Evolutionary conservation across 2,329 filamentous ascomycete genomes (phyloP), one percentile per base, ranked within the genome.

Genomic region (Fusarium concolor): DNA sequence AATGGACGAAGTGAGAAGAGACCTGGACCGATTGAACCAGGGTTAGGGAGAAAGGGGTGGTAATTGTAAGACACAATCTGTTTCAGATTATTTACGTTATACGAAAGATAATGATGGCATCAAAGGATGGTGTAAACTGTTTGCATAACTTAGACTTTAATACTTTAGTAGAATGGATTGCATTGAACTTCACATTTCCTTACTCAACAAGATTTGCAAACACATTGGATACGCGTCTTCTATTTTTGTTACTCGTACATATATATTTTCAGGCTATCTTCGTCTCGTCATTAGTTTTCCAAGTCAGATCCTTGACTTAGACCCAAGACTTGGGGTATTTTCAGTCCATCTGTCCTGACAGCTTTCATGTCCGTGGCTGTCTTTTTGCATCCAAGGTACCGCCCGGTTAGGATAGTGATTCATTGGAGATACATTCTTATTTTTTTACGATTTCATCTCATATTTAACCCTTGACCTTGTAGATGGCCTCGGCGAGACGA

Each of bases 401-500:
- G 24, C 28, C 29, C 43, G 17, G 39, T 37, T 15, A 28, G 37
- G 44, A 41, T 37, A 39, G 24, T 24, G 33, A 41, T 44, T 41
- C 42, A 38, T 42, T 44, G 24, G 33, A 42, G 41, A 20, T 43
- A 33, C 14, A 20, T 51, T 42, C 39, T 62, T 24, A 49, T 44
- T 42, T 38, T 39, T 28, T 35, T 46, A 22, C 35, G 28, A 8
- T 20, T 20, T 33, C 24, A 31, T 49, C 24, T 41, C 18, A 50
- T 39, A 47, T 67, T 75, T 85, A 89, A 77, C 90, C 90, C 81
- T 91, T 94, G 78, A 96, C 87, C 83, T 93, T 92, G 86, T 89
- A 93, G 81, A 96, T 95, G 77, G 91, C 86, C 85, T 95, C 90
- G 63, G 92, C 92, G 65, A 96, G 88, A 70, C 91, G 89, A 75